phyloP scores from a whole-genome alignment of 805 yeast species.

The Naumovozyma dairenensis region DNA sequence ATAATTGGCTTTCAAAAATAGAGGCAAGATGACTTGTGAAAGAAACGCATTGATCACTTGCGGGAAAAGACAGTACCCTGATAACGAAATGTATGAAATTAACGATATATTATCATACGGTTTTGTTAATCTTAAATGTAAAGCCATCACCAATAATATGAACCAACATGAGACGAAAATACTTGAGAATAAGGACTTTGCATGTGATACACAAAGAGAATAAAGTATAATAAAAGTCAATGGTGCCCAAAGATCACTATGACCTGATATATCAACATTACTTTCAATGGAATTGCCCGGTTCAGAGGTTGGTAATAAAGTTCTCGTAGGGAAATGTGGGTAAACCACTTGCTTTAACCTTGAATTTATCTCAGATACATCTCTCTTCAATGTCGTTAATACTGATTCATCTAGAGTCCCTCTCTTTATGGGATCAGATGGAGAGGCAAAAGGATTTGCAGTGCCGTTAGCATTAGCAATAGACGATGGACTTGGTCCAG shows the following conservation, averaged over 20 bases:
- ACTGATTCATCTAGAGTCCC: conserved; percentile 29
- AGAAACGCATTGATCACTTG: conserved; percentile 22
- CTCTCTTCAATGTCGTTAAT: conserved; percentile 23
- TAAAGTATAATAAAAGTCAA: conserved; percentile 23
- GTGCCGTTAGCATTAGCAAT: background rate
- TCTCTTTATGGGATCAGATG: conserved; percentile 6
- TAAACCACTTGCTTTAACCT: conserved; percentile 28
- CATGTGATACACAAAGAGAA: conserved; percentile 26
- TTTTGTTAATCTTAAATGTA: conserved; percentile 23
- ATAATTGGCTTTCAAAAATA: conserved; percentile 11
- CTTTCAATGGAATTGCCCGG: background rate
- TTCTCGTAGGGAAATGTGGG: conserved; percentile 22
- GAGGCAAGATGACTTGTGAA: conserved; percentile 21
- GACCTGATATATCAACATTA: conserved; percentile 8
- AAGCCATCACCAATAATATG: conserved; percentile 19
- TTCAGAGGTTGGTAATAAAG: conserved; percentile 3
- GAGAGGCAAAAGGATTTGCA: conserved; percentile 3
- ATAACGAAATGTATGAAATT: conserved; percentile 25
- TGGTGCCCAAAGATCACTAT: conserved; percentile 31
- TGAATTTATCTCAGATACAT: conserved; percentile 22
- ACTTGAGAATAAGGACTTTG: conserved; percentile 24
- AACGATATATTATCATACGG: conserved; percentile 19
- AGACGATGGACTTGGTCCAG: conserved; percentile 1
- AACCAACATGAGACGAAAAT: conserved; percentile 26
- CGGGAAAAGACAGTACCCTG: conserved; percentile 29